A percentile compares a stretch with the other conserved stretches of the same genome.
These are phyloP conservation scores for Mycena filopes DNA, from an alignment of 768 basidiomycete genomes.

Conservation along the genomic window DNA sequence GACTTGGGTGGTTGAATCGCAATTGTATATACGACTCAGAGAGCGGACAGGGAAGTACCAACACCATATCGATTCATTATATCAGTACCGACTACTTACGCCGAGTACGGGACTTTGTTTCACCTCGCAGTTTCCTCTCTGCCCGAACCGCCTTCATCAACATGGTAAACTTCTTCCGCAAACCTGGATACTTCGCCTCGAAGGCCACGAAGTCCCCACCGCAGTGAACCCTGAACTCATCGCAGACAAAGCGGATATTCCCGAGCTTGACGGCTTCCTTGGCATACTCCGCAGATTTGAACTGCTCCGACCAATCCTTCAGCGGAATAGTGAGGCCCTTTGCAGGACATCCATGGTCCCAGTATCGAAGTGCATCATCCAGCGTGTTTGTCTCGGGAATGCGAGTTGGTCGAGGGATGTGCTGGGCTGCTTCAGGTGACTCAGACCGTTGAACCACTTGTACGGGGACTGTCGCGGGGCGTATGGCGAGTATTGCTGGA, in stretches of 20 bases:
- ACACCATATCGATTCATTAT: too few species aligned
- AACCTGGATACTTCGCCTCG: constrained; percentile 8
- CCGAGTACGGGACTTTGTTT: constrained; percentile 14
- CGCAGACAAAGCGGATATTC: constrained; percentile 17
- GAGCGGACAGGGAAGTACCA: background rate
- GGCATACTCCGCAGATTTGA: constrained; percentile 18
- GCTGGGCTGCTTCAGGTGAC: too few species aligned
- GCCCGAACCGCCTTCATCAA: constrained; percentile 17
- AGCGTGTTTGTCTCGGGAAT: constrained; percentile 26
- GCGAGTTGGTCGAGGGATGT: too few species aligned
- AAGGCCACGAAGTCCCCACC: background rate
- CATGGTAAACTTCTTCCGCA: constrained; percentile 17
- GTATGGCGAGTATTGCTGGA: too few species aligned
- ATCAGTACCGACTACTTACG: constrained; percentile 16
- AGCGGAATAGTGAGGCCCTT: constrained; percentile 28
- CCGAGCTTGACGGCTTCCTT: constrained; percentile 10
- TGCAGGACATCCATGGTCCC: constrained; percentile 26
- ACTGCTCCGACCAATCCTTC: constrained; percentile 24
- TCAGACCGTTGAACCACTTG: too few species aligned
- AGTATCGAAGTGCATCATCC: constrained; percentile 35
- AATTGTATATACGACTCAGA: background rate
- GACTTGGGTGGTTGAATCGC: too few species aligned
- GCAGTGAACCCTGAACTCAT: constrained; percentile 2
- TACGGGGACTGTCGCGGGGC: too few species aligned
- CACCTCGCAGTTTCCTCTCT: constrained; percentile 12